Evolutionary conservation across 208 protist genomes (phyloP).

Genomic region (Acanthamoeba healyi): DNA sequence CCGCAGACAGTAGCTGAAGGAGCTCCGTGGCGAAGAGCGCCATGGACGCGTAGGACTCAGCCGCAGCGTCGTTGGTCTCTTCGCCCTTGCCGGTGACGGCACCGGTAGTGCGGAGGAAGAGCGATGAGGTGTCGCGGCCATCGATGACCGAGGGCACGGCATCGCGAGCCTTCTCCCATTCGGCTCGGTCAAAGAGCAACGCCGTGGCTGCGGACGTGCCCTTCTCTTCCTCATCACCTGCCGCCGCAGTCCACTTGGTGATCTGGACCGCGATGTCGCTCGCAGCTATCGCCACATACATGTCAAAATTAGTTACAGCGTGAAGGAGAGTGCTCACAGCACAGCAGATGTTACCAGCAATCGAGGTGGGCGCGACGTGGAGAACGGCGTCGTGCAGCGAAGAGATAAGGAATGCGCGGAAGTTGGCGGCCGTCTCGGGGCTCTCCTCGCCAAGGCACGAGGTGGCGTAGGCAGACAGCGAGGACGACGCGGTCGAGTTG

Average conservation of each 20-base stretch:
- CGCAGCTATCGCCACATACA: not conserved
- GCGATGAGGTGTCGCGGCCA: slow-evolving; percentile 1
- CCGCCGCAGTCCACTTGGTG: slow-evolving; percentile 26
- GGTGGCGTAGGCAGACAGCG: not conserved
- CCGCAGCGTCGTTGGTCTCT: not conserved
- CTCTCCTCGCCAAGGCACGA: not conserved
- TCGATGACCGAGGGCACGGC: slow-evolving; percentile 27
- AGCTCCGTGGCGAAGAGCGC: slow-evolving; percentile 56
- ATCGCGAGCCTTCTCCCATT: slow-evolving; percentile 3
- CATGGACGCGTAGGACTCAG: slow-evolving; percentile 1
- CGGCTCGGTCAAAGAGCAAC: not conserved
- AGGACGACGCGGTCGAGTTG: not conserved
- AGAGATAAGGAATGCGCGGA: not conserved
- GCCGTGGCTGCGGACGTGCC: not conserved
- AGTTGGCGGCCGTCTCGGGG: not conserved
- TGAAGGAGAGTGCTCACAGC: not conserved
- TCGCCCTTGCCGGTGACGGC: not conserved
- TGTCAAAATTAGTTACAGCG: too few relatives aligned
- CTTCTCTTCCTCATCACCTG: not conserved
- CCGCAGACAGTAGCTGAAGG: not conserved
- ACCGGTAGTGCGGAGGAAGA: slow-evolving; percentile 29
- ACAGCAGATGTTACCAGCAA: not conserved
- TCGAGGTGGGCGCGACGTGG: not conserved
- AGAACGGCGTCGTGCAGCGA: slow-evolving; percentile 34
- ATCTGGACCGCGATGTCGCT: not conserved